A percentile compares a stretch with the other conserved stretches of the same genome.
phyloP scores from a whole-genome alignment of 371 early-diverging fungal genomes.

The Phascolomyces articulosus region DNA sequence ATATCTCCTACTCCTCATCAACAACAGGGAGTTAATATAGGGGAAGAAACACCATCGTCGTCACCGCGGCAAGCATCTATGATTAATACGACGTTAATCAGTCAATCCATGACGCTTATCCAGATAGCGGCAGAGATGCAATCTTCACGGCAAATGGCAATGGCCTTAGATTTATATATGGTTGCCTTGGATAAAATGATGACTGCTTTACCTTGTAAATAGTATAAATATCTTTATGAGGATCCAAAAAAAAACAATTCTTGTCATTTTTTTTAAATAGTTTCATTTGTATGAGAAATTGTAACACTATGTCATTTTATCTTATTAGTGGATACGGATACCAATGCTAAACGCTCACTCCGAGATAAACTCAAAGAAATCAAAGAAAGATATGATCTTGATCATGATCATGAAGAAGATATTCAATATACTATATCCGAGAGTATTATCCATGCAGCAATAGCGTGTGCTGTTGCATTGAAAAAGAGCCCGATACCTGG shows the following conservation, averaged over 20 bases:
- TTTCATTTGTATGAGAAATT: neutral
- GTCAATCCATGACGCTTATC: constrained; percentile 51
- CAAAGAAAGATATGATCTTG: constrained; percentile 19
- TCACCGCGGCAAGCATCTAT: neutral
- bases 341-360: constrained; percentile 39
- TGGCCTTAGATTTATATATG: constrained; percentile 57
- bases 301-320: neutral
- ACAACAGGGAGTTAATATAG: neutral
- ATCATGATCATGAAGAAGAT: constrained; percentile 15
- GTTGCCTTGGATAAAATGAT: constrained; percentile 51
- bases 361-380: constrained; percentile 37
- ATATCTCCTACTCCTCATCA: too few relatives aligned
- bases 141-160: constrained; percentile 35
- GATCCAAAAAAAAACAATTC: too few relatives aligned
- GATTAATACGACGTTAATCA: constrained; percentile 43
- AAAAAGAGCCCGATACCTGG: constrained; percentile 70
- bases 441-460: constrained; percentile 14
- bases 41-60: constrained; percentile 11
- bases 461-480: constrained; percentile 57
- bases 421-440: constrained; percentile 9
- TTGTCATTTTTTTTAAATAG: too few relatives aligned
- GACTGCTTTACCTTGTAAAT: constrained; percentile 56
- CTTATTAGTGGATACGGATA: constrained; percentile 49
- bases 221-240: neutral
- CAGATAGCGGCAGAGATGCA: constrained; percentile 53